A percentile compares a stretch with the other conserved stretches of the same genome.
Conservation (phyloP, 192 early-diverging fungal genomes). For the Coemansia sp. region DNA sequence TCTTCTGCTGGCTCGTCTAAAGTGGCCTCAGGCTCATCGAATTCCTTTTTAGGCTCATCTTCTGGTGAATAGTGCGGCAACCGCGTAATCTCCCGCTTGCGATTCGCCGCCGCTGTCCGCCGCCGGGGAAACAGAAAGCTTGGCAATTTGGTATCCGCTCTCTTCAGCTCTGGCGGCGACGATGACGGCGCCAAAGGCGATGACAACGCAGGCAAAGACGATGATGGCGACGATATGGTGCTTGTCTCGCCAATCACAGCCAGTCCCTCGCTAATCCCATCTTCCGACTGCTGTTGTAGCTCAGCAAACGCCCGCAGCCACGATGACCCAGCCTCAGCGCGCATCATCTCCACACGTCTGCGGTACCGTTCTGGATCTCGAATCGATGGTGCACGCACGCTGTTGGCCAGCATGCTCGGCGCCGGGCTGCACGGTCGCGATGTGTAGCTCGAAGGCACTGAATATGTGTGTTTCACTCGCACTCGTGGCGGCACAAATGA, state of each 20-base stretch:
- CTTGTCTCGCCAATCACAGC: slow-evolving; percentile 2
- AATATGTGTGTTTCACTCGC: slow-evolving; percentile 12
- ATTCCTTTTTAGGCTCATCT: not conserved
- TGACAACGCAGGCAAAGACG: not conserved
- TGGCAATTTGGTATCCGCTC: slow-evolving; percentile 34
- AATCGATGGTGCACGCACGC: slow-evolving; percentile 18
- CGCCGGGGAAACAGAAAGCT: slow-evolving; percentile 51
- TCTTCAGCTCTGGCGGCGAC: not conserved
- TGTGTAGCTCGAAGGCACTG: slow-evolving; percentile 35
- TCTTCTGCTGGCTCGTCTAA: not conserved
- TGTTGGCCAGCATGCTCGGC: slow-evolving; percentile 21
- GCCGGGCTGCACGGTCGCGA: slow-evolving; percentile 28
- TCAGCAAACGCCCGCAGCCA: slow-evolving; percentile 55
- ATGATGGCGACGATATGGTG: not conserved
- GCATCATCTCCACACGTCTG: slow-evolving; percentile 54
- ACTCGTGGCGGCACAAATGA: not conserved
- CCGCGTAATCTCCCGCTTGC: slow-evolving; percentile 27
- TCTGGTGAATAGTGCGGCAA: slow-evolving; percentile 33
- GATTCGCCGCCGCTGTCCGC: slow-evolving; percentile 10
- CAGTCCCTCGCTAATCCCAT: not conserved
- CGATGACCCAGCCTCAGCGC: slow-evolving; percentile 49
- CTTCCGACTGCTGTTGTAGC: slow-evolving; percentile 33
- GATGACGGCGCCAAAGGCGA: not conserved
- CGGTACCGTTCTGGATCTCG: slow-evolving; percentile 52
- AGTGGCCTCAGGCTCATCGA: not conserved